These are phyloP conservation scores for Bocquillonia castaneifolia DNA, from an alignment of 441 rosid species.

Conservation along the genomic window DNA sequence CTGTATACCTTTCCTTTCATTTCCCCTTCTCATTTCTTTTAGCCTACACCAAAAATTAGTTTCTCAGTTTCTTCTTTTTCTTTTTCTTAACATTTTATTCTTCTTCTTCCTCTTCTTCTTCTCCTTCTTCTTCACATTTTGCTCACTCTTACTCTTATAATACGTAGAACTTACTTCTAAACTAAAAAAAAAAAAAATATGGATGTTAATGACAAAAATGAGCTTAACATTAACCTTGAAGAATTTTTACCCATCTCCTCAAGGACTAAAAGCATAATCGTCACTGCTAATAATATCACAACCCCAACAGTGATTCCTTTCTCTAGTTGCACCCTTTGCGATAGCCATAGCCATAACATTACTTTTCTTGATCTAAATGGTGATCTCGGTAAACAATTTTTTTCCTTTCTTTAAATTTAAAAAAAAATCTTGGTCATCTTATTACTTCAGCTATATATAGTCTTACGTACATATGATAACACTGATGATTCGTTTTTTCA, in stretches of 20 bases:
- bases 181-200: neutral
- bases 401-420: too few relatives aligned
- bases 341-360: neutral
- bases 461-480: neutral
- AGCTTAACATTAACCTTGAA: neutral
- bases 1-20: neutral
- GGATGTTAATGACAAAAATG: neutral
- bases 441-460: too few relatives aligned
- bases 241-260: constrained; percentile 3
- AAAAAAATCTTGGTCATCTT: too few relatives aligned
- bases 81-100: too few relatives aligned
- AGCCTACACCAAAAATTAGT: neutral
- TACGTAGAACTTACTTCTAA: neutral
- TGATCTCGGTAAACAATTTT: too few relatives aligned
- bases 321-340: constrained; percentile 5
- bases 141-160: neutral
- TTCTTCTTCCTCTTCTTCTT: neutral
- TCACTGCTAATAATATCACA: neutral
- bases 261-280: neutral
- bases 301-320: neutral
- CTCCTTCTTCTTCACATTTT: neutral
- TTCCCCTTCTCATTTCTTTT: neutral
- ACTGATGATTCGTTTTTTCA: neutral
- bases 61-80: neutral
- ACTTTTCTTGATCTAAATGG: constrained; percentile 5